Percentiles rank a stretch among this genome's conserved stretches.
phyloP scores from a whole-genome alignment of 495 filamentous ascomycete species.

The Xylaria curta region DNA sequence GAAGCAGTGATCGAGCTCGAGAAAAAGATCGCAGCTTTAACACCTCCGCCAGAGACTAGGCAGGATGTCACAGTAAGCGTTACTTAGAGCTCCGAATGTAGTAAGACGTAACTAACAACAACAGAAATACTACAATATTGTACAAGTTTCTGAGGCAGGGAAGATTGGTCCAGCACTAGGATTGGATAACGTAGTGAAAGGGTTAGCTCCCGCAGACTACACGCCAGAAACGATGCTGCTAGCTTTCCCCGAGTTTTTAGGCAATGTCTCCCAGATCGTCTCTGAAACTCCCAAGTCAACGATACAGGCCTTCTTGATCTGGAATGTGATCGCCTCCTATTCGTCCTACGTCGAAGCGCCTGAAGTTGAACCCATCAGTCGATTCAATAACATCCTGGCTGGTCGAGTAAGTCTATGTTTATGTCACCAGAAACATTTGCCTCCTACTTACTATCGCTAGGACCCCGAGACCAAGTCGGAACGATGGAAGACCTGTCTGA shows the following conservation, averaged over 20 bases:
- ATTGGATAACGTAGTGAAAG: slow-evolving; percentile 58
- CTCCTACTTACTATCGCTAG: slow-evolving; percentile 26
- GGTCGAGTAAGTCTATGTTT: slow-evolving; percentile 38
- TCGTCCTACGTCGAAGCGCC: slow-evolving; percentile 62
- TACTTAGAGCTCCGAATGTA: neutral
- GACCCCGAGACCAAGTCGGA: slow-evolving; percentile 69
- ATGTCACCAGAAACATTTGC: neutral
- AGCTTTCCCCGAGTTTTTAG: slow-evolving; percentile 43
- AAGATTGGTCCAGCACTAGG: slow-evolving; percentile 62
- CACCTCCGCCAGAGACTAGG: slow-evolving; percentile 61
- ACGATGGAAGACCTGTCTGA: slow-evolving; percentile 73
- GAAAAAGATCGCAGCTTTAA: slow-evolving; percentile 63
- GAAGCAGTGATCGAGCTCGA: slow-evolving; percentile 63
- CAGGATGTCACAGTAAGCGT: slow-evolving; percentile 42
- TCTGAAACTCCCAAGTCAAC: slow-evolving; percentile 40
- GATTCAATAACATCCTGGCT: slow-evolving; percentile 57
- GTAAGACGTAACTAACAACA: slow-evolving; percentile 21
- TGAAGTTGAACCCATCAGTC: slow-evolving; percentile 61
- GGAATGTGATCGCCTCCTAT: slow-evolving; percentile 41
- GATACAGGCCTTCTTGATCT: slow-evolving; percentile 45
- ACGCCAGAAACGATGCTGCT: slow-evolving; percentile 61
- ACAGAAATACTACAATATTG: slow-evolving; percentile 43
- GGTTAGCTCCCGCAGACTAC: slow-evolving; percentile 59
- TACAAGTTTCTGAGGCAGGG: slow-evolving; percentile 54
- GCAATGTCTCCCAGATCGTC: slow-evolving; percentile 41